These are phyloP conservation scores for Leccinum insigne DNA, from an alignment of 1,284 basidiomycete species.

Conservation along the genomic window DNA sequence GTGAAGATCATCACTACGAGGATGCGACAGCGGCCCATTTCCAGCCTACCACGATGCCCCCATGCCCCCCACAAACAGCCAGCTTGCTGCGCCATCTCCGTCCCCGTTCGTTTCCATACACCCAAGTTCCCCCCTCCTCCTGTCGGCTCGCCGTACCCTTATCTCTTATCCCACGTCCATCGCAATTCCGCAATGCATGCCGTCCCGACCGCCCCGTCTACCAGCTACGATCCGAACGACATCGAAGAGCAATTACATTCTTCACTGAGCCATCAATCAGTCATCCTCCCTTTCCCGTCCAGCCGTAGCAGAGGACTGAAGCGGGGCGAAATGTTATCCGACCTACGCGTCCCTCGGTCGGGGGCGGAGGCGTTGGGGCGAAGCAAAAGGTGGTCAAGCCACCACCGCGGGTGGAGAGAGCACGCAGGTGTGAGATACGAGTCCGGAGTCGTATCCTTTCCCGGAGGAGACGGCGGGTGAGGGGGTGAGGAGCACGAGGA, in stretches of 20 bases:
- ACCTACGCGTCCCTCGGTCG: slow-evolving; percentile 6
- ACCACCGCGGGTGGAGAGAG: slow-evolving; percentile 71
- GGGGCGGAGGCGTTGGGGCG: not conserved
- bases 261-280: slow-evolving; percentile 74
- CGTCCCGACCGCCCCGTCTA: slow-evolving; percentile 43
- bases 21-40: too few relatives aligned
- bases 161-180: slow-evolving; percentile 70
- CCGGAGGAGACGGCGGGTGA: slow-evolving; percentile 61
- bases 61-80: too few relatives aligned
- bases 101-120: slow-evolving; percentile 55
- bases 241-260: slow-evolving; percentile 71
- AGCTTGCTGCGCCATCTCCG: too few relatives aligned
- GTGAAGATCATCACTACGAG: too few relatives aligned
- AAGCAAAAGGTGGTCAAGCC: slow-evolving; percentile 46
- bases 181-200: slow-evolving; percentile 44
- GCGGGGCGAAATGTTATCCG: slow-evolving; percentile 36
- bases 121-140: slow-evolving; percentile 48
- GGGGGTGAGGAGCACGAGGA: slow-evolving; percentile 31
- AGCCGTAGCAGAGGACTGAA: slow-evolving; percentile 38
- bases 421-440: slow-evolving; percentile 79
- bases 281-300: slow-evolving; percentile 51
- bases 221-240: slow-evolving; percentile 50
- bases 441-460: slow-evolving; percentile 62
- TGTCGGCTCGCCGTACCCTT: slow-evolving; percentile 72
- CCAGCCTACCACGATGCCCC: too few relatives aligned